These are phyloP conservation scores for Emergomyces orientalis DNA, from an alignment of 2,329 filamentous ascomycete species.

Conservation along the genomic window DNA sequence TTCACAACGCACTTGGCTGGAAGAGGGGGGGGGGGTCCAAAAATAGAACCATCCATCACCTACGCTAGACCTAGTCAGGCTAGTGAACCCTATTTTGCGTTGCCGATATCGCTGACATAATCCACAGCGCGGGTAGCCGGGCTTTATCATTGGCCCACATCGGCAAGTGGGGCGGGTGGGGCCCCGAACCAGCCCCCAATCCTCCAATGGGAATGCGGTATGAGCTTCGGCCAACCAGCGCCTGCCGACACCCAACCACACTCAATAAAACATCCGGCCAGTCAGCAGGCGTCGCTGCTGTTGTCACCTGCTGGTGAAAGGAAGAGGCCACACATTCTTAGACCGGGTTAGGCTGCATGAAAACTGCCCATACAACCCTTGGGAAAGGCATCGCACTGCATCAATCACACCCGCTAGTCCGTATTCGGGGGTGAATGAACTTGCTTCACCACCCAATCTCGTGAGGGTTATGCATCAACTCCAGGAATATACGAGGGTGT, in stretches of 20 bases:
- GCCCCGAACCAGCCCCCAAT: not conserved
- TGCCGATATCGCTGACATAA: constrained; percentile 2
- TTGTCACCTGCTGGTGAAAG: not conserved
- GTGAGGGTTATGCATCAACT: not conserved
- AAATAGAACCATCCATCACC: constrained; percentile 5
- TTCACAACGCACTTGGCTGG: constrained; percentile 24
- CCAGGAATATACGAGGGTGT: not conserved
- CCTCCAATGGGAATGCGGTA: not conserved
- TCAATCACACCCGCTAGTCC: constrained; percentile 1
- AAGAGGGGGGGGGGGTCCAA: constrained; percentile 8
- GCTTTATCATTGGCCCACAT: constrained; percentile 8
- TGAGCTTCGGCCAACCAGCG: not conserved
- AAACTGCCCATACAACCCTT: not conserved
- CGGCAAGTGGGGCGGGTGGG: not conserved
- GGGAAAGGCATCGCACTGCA: not conserved
- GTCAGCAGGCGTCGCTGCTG: not conserved
- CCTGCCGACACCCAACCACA: not conserved
- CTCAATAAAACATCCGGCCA: not conserved
- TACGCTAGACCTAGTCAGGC: not conserved
- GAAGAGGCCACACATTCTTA: not conserved
- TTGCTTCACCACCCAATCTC: not conserved
- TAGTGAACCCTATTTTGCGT: not conserved
- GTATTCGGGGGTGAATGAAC: not conserved
- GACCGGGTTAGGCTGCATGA: not conserved
- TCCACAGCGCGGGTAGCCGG: constrained; percentile 8